A percentile compares a stretch with the other conserved stretches of the same genome.
These are phyloP conservation scores for Cadophora malorum DNA, from an alignment of 2,329 filamentous ascomycete genomes.

Conservation along the genomic window DNA sequence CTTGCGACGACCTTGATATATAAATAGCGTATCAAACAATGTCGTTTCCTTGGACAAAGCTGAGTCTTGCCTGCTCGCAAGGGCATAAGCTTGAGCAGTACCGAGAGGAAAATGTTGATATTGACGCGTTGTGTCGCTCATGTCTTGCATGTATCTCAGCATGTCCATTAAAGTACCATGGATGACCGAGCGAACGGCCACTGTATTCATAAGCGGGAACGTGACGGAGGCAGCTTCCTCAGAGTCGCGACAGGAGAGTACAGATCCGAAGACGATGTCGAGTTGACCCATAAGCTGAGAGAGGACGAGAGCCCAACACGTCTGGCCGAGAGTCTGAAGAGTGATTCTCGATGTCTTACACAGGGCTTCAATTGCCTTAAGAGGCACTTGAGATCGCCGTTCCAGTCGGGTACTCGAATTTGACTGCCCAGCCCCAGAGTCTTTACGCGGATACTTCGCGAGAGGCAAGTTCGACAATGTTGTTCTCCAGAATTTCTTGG, in stretches of 20 bases:
- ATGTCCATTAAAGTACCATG: conserved; percentile 71
- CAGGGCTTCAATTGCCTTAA: conserved; percentile 57
- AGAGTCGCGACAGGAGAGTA: conserved; percentile 84
- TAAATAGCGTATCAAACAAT: conserved; percentile 70
- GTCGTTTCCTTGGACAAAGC: conserved; percentile 43
- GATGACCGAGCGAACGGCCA: conserved; percentile 74
- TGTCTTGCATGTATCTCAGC: conserved; percentile 75
- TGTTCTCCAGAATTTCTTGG: conserved; percentile 72
- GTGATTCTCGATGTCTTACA: conserved; percentile 74
- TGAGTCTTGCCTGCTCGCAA: conserved; percentile 40
- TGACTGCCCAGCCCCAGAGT: conserved; percentile 21
- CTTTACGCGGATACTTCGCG: conserved; percentile 48
- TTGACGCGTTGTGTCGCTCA: conserved; percentile 67
- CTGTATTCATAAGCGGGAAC: conserved; percentile 94
- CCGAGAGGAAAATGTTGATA: conserved; percentile 81
- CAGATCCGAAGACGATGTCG: conserved; percentile 82
- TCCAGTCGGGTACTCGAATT: conserved; percentile 52
- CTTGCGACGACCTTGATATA: conserved; percentile 62
- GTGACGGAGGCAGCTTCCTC: conserved; percentile 70
- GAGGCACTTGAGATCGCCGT: conserved; percentile 50
- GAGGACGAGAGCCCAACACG: conserved; percentile 76
- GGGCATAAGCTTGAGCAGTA: conserved; percentile 63
- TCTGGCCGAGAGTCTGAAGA: conserved; percentile 76
- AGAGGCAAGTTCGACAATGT: conserved; percentile 62
- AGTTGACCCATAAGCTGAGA: conserved; percentile 67